These are phyloP conservation scores for Curvularia sp. DNA, from an alignment of 2,329 filamentous ascomycete species.

Conservation along the genomic window DNA sequence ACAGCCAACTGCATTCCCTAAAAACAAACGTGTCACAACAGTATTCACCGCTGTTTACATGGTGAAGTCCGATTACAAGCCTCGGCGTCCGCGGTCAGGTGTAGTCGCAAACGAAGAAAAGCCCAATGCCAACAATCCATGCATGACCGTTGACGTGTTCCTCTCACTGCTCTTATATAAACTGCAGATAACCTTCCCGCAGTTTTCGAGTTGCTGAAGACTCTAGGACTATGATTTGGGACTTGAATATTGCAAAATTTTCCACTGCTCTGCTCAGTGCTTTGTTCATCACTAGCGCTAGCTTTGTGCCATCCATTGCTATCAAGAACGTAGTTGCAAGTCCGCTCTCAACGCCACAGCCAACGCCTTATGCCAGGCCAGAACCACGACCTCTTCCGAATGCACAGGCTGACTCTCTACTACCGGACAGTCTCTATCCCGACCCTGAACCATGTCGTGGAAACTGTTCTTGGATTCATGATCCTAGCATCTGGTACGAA, in stretches of 20 bases:
- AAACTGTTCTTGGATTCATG: slow-evolving; percentile 52
- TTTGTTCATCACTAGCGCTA: slow-evolving; percentile 20
- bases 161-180: slow-evolving; percentile 1
- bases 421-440: slow-evolving; percentile 24
- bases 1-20: slow-evolving; percentile 3
- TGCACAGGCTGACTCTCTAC: slow-evolving; percentile 6
- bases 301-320: slow-evolving; percentile 22
- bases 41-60: background rate
- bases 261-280: slow-evolving; percentile 19
- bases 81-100: slow-evolving; percentile 1
- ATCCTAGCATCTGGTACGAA: slow-evolving; percentile 55
- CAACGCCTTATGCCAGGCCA: background rate
- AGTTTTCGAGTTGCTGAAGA: background rate
- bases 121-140: background rate
- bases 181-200: background rate
- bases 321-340: slow-evolving; percentile 10
- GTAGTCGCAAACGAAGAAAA: slow-evolving; percentile 7
- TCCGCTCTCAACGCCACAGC: background rate
- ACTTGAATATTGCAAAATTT: slow-evolving; percentile 11
- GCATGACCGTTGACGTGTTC: slow-evolving; percentile 9
- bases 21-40: background rate
- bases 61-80: background rate
- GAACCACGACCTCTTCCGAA: background rate
- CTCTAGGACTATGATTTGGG: background rate
- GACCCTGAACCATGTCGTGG: slow-evolving; percentile 50